These are phyloP conservation scores for Salvia splendens DNA, from an alignment of 257 asterid genomes.

Conservation along the genomic window DNA sequence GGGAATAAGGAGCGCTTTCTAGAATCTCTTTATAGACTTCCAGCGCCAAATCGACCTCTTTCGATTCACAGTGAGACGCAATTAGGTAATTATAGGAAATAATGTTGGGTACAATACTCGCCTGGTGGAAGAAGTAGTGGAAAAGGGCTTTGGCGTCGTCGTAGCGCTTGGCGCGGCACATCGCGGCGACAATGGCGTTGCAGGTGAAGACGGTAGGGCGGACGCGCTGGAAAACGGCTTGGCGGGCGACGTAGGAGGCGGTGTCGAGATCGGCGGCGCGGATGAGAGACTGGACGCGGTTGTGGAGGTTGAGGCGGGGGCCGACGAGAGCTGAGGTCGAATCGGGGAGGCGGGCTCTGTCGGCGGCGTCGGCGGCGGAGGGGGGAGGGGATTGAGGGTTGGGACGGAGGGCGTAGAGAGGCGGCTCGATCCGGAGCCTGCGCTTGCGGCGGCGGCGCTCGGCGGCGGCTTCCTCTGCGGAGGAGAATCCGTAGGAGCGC, in stretches of 20 bases:
- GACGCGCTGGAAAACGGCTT: slow-evolving; percentile 61
- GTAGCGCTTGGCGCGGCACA: slow-evolving; percentile 72
- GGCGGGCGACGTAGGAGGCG: slow-evolving; percentile 77
- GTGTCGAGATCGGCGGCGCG: slow-evolving; percentile 86
- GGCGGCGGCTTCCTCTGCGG: slow-evolving; percentile 95
- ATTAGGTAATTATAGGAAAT: slow-evolving; percentile 71
- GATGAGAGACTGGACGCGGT: slow-evolving; percentile 86
- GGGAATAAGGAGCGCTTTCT: slow-evolving; percentile 70
- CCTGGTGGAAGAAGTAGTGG: slow-evolving; percentile 79
- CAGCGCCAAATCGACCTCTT: slow-evolving; percentile 70
- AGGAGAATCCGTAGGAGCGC: slow-evolving; percentile 62
- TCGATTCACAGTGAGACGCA: slow-evolving; percentile 67
- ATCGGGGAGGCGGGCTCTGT: slow-evolving; percentile 72
- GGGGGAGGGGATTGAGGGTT: slow-evolving; percentile 46
- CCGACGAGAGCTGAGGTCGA: slow-evolving; percentile 76
- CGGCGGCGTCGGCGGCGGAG: slow-evolving; percentile 28
- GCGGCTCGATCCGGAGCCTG: slow-evolving; percentile 86
- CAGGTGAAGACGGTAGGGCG: slow-evolving; percentile 95
- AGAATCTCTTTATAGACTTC: slow-evolving; percentile 53
- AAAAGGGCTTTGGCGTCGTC: slow-evolving; percentile 69
- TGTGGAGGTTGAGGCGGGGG: slow-evolving; percentile 80
- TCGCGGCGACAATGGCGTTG: slow-evolving; percentile 87
- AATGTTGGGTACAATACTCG: slow-evolving; percentile 62
- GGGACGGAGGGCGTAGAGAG: slow-evolving; percentile 69
- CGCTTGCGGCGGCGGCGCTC: slow-evolving; percentile 91